phyloP scores from a whole-genome alignment of 2,329 filamentous ascomycete genomes.

The Aspergillus ibericus region DNA sequence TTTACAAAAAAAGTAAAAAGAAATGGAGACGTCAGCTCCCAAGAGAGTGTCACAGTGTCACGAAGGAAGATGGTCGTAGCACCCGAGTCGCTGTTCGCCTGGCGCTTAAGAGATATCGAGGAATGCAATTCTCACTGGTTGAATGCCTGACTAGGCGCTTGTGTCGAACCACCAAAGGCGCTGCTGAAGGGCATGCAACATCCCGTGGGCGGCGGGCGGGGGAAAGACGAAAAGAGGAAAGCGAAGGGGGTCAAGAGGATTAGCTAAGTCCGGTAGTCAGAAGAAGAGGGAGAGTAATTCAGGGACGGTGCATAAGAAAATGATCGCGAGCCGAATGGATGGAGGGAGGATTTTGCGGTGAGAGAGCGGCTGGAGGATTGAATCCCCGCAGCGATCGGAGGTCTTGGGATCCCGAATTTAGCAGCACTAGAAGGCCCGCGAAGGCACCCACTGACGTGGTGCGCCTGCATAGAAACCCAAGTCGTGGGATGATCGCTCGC shows the following conservation, averaged over 20 bases:
- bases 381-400: conserved; percentile 18
- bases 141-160: conserved; percentile 28
- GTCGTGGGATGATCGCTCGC: neutral
- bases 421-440: conserved; percentile 16
- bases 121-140: conserved; percentile 27
- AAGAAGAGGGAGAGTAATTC: neutral
- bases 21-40: neutral
- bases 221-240: conserved; percentile 5
- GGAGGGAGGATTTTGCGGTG: conserved; percentile 21
- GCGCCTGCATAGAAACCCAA: conserved; percentile 33
- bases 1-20: conserved; percentile 6
- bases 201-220: conserved; percentile 18
- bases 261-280: conserved; percentile 1
- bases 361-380: conserved; percentile 13
- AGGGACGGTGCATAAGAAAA: conserved; percentile 19
- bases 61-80: conserved; percentile 3
- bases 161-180: conserved; percentile 26
- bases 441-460: conserved; percentile 25
- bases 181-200: conserved; percentile 27
- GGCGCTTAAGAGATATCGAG: conserved; percentile 32
- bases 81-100: conserved; percentile 20
- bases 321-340: conserved; percentile 5
- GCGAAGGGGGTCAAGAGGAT: conserved; percentile 2
- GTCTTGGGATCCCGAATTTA: conserved; percentile 7
- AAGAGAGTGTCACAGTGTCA: conserved; percentile 2